A percentile compares a stretch with the other conserved stretches of the same genome.
These are phyloP conservation scores for Globisporangium okanoganense DNA, from an alignment of 352 stramenopile genomes.

Conservation along the genomic window DNA sequence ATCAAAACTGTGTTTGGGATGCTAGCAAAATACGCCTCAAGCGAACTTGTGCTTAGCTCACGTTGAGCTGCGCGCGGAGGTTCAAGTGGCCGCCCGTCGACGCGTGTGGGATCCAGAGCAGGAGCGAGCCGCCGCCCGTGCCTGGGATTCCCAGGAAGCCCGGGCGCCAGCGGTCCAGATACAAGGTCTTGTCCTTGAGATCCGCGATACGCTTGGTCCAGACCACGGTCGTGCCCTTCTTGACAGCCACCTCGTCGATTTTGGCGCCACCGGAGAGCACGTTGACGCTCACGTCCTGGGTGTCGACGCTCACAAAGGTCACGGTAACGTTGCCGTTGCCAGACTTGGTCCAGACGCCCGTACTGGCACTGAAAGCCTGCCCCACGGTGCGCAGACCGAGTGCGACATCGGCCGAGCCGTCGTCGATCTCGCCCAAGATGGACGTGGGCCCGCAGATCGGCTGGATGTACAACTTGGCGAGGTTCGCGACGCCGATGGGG, in stretches of 20 bases:
- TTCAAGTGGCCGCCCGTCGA: conserved; percentile 28
- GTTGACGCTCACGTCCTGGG: conserved; percentile 35
- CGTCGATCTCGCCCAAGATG: conserved; percentile 53
- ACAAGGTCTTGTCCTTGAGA: conserved; percentile 44
- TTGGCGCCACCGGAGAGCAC: conserved; percentile 37
- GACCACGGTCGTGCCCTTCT: conserved; percentile 25
- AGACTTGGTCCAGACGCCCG: too few relatives aligned
- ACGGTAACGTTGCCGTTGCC: neutral
- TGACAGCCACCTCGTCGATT: conserved; percentile 30
- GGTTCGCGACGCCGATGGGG: too few relatives aligned
- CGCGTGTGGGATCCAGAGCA: conserved; percentile 39
- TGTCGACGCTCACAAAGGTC: conserved; percentile 39
- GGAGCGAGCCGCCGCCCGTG: conserved; percentile 24
- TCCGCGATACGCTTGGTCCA: conserved; percentile 35
- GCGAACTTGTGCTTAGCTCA: conserved; percentile 34
- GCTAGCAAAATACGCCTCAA: too few relatives aligned
- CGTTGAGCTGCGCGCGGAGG: conserved; percentile 40
- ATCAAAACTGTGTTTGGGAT: too few relatives aligned
- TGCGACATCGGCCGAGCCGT: too few relatives aligned
- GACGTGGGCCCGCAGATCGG: conserved; percentile 52
- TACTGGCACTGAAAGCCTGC: too few relatives aligned
- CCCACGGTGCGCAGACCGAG: too few relatives aligned
- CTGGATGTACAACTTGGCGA: too few relatives aligned
- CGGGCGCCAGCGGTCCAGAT: conserved; percentile 47
- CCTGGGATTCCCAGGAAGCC: conserved; percentile 30